These are phyloP conservation scores for Pythium diclinum DNA, from an alignment of 352 stramenopile species.

Conservation along the genomic window DNA sequence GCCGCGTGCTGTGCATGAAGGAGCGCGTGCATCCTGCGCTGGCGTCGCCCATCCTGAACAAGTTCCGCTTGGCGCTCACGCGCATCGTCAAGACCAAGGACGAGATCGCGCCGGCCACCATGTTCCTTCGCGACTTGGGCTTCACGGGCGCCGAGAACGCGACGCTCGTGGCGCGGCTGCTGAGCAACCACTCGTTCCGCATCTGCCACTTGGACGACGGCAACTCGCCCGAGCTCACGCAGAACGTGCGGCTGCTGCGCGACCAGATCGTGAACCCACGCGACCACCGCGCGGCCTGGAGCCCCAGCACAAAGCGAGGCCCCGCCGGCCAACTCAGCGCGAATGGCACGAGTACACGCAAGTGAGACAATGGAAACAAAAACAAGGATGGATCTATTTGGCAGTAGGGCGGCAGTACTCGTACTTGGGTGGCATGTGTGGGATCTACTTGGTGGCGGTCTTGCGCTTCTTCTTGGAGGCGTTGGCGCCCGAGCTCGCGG, in stretches of 20 bases:
- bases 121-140: conserved; percentile 75
- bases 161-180: conserved; percentile 56
- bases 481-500: neutral
- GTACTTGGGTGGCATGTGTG: neutral
- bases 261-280: conserved; percentile 29
- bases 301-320: conserved; percentile 17
- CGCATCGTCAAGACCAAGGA: conserved; percentile 34
- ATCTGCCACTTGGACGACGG: conserved; percentile 81
- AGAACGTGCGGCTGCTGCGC: conserved; percentile 80
- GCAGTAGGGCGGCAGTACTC: neutral
- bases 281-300: conserved; percentile 36
- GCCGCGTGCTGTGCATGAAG: conserved; percentile 72
- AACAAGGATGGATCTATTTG: neutral
- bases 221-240: conserved; percentile 72
- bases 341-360: neutral
- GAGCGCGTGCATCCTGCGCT: conserved; percentile 52
- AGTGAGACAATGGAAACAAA: conserved; percentile 3
- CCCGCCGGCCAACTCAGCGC: neutral
- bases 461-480: conserved; percentile 58
- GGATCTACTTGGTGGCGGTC: conserved; percentile 7
- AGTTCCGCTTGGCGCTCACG: conserved; percentile 41
- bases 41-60: conserved; percentile 48
- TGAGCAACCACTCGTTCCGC: conserved; percentile 77
- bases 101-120: conserved; percentile 53
- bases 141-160: conserved; percentile 69